phyloP scores from a whole-genome alignment of 768 basidiomycete genomes.

The Amanita rimosa region DNA sequence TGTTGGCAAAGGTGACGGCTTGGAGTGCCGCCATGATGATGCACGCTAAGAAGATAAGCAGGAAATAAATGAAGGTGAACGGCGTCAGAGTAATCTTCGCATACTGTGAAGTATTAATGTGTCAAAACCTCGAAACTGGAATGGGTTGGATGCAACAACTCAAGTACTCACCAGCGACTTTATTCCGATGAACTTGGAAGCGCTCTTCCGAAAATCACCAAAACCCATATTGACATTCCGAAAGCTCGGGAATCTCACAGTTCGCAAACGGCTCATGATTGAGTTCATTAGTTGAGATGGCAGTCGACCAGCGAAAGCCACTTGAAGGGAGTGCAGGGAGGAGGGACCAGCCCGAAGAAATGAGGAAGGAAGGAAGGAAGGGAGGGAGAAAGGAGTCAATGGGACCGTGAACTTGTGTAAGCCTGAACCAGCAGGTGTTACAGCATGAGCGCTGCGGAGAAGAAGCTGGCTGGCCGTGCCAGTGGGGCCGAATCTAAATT shows the following conservation, averaged over 20 bases:
- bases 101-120: no score
- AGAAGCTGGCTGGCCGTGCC: no score
- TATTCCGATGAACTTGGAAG: background rate
- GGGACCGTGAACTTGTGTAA: background rate
- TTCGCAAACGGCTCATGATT: background rate
- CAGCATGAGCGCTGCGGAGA: no score
- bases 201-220: background rate
- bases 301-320: slow-evolving; percentile 3
- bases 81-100: slow-evolving; percentile 37
- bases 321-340: background rate
- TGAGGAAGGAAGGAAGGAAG: background rate
- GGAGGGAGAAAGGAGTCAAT: no score
- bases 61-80: slow-evolving; percentile 36
- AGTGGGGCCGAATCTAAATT: no score
- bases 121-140: no score
- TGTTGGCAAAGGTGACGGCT: slow-evolving; percentile 24
- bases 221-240: background rate
- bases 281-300: background rate
- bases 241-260: background rate
- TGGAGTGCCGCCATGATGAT: slow-evolving; percentile 30
- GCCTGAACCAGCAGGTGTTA: background rate
- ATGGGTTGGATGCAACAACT: no score
- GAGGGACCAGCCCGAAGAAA: slow-evolving; percentile 2
- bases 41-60: slow-evolving; percentile 31
- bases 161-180: slow-evolving; percentile 1